These are phyloP conservation scores for Scheffersomyces amazonensis DNA, from an alignment of 805 yeast genomes.

Conservation along the genomic window DNA sequence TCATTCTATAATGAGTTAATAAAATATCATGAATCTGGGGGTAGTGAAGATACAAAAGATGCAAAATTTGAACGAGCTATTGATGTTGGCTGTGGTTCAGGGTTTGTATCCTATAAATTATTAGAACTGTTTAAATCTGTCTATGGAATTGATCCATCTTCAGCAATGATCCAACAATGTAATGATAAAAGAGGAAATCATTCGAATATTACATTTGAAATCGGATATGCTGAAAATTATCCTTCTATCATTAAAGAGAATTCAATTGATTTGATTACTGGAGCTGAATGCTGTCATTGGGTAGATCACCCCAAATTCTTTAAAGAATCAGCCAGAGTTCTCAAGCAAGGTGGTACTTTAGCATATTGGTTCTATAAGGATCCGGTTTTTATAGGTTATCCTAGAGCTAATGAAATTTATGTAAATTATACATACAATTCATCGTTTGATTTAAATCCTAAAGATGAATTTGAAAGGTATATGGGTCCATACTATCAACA, in stretches of 20 bases:
- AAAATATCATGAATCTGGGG: slow-evolving; percentile 10
- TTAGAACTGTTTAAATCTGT: slow-evolving; percentile 43
- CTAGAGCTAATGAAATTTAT: slow-evolving; percentile 54
- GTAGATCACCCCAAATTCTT: slow-evolving; percentile 56
- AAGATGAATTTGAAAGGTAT: slow-evolving; percentile 32
- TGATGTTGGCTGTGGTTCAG: slow-evolving; percentile 83
- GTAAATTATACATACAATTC: slow-evolving; percentile 46
- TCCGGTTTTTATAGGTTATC: slow-evolving; percentile 53
- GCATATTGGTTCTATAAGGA: slow-evolving; percentile 82
- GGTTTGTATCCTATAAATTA: slow-evolving; percentile 62
- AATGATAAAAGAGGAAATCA: slow-evolving; percentile 7
- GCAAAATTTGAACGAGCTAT: slow-evolving; percentile 30
- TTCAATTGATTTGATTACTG: slow-evolving; percentile 63
- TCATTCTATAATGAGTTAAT: slow-evolving; percentile 14
- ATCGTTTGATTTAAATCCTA: slow-evolving; percentile 11
- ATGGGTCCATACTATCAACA: slow-evolving; percentile 49
- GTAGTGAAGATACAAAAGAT: not conserved
- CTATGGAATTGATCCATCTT: slow-evolving; percentile 54
- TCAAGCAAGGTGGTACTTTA: slow-evolving; percentile 63
- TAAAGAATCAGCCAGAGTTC: slow-evolving; percentile 43
- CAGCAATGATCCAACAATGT: slow-evolving; percentile 21
- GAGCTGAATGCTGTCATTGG: slow-evolving; percentile 93
- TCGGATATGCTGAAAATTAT: slow-evolving; percentile 23
- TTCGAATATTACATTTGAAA: slow-evolving; percentile 14
- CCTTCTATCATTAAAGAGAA: slow-evolving; percentile 15